Evolutionary conservation across 208 protist species (phyloP).

Genomic region (Sergeia podlipaevii): DNA sequence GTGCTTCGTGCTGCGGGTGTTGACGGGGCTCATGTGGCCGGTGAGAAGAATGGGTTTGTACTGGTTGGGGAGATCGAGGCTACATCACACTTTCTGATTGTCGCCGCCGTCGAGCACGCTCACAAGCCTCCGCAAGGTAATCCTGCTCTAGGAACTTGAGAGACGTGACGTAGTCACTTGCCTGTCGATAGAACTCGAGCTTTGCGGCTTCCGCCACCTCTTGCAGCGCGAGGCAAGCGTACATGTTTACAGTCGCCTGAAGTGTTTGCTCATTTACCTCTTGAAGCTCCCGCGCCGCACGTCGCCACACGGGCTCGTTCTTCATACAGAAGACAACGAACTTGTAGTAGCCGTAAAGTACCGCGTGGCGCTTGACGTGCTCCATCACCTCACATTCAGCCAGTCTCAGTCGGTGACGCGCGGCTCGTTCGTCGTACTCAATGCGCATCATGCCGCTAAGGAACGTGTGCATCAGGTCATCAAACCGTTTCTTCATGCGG

Average conservation of each 20-base stretch:
- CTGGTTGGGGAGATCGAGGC: too few species aligned
- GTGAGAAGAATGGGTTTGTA: too few species aligned
- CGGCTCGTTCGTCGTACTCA: constrained; percentile 19
- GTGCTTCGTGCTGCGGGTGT: too few species aligned
- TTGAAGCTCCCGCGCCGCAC: constrained; percentile 30
- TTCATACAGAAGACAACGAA: constrained; percentile 34
- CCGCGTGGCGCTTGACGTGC: constrained; percentile 15
- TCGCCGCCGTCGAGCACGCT: too few species aligned
- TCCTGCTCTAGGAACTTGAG: constrained; percentile 38
- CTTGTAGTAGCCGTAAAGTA: constrained; percentile 28
- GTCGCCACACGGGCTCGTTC: constrained; percentile 36
- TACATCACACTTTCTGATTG: too few species aligned
- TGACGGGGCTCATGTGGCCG: too few species aligned
- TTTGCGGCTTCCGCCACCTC: constrained; percentile 30
- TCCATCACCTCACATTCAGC: constrained; percentile 20
- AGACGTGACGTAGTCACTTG: constrained; percentile 37
- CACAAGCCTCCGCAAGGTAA: too few species aligned
- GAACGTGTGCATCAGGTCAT: constrained; percentile 26
- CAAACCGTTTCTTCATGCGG: neutral
- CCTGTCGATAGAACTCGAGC: constrained; percentile 28
- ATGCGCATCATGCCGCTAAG: constrained; percentile 7
- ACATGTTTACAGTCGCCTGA: constrained; percentile 42
- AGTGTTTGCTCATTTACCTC: constrained; percentile 28
- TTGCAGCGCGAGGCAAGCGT: constrained; percentile 32
- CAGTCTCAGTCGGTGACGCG: constrained; percentile 20